These are phyloP conservation scores for Pseudocercospora macadamiae DNA, from an alignment of 2,329 filamentous ascomycete genomes.

Conservation along the genomic window DNA sequence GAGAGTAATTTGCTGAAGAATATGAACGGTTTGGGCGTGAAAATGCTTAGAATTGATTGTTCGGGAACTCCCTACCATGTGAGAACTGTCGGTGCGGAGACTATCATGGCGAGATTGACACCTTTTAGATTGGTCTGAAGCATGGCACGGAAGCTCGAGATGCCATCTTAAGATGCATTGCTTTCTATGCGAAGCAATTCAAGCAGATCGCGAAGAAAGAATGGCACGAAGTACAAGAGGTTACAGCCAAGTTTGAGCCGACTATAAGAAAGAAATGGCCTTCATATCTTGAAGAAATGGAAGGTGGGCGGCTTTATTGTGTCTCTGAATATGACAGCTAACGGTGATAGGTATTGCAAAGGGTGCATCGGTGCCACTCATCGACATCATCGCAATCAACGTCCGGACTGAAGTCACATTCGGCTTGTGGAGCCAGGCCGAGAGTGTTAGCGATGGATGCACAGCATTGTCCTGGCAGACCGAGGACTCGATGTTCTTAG, in stretches of 20 bases:
- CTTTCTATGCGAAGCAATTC: conserved; percentile 54
- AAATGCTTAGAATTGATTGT: conserved; percentile 46
- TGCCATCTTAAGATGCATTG: conserved; percentile 49
- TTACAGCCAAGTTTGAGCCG: conserved; percentile 53
- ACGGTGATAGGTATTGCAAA: conserved; percentile 49
- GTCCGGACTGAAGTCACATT: conserved; percentile 62
- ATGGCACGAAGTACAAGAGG: conserved; percentile 50
- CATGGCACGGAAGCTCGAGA: conserved; percentile 48
- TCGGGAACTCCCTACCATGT: conserved; percentile 49
- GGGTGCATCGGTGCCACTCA: conserved; percentile 49
- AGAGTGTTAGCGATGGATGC: conserved; percentile 53
- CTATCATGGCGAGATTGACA: neutral
- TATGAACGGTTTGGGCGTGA: conserved; percentile 13
- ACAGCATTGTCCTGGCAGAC: conserved; percentile 56
- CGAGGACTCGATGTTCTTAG: neutral
- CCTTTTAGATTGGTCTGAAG: conserved; percentile 50
- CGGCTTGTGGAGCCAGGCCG: conserved; percentile 50
- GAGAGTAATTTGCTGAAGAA: no score
- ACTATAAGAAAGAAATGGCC: conserved; percentile 49
- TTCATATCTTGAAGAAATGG: conserved; percentile 49
- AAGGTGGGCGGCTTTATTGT: conserved; percentile 11
- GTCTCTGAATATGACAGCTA: neutral
- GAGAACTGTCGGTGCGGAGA: neutral
- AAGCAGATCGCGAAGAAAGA: conserved; percentile 49
- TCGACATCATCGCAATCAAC: conserved; percentile 62